Base-by-base conservation (phyloP, 2,329 filamentous ascomycete genomes). In the Colletotrichum neosansevieriae region DNA sequence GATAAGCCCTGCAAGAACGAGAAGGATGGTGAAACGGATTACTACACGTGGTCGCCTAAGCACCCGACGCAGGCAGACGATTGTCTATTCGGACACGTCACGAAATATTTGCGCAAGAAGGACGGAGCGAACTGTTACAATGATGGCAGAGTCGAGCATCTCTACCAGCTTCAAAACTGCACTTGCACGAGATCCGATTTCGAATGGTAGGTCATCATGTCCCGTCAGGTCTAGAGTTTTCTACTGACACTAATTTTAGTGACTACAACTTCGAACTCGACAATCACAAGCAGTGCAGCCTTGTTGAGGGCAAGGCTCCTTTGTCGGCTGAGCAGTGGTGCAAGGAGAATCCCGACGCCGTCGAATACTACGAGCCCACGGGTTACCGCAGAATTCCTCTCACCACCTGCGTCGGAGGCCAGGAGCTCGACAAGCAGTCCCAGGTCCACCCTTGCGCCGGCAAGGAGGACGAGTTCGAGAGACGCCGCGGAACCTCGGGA, bases 251-350 rank as follows among this genome's bases (percentile, higher is more conserved):
- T 15, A 38, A 47, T 19, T 6, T 32, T 72, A 96, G 93, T 80
- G 95, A 97, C 77, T 99, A 94, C 85, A 99, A 99, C 80, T 99
- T 89, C 79, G 91, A 98, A 77, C 88, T 92, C 53, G 88, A 92
- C 78, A 86, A 82, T 32, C 92, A 94, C 75, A 91, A 92, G 54
- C 89, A 91, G 70, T 99, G 96, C 80, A 80, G 79, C 5, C 88
- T 97, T 12, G 94, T 98, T 1, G 79, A 86, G 0, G 95, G 95
- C 13, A 87, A 94, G 45, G 72, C 86, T 10, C 90, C 92, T 12
- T 75, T 85, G 12, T 81, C 84, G 34, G 83, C 82, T 9, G 75
- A 80, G 65, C 80, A 85, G 67, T 85, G 82, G 79, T 89, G 87
- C 77, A 77, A 79, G 59, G 81, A 84, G 56, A 79, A 98, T 74